Evolutionary conservation across 495 filamentous ascomycete species (phyloP).

Genomic region (Gamarada debralockiae): DNA sequence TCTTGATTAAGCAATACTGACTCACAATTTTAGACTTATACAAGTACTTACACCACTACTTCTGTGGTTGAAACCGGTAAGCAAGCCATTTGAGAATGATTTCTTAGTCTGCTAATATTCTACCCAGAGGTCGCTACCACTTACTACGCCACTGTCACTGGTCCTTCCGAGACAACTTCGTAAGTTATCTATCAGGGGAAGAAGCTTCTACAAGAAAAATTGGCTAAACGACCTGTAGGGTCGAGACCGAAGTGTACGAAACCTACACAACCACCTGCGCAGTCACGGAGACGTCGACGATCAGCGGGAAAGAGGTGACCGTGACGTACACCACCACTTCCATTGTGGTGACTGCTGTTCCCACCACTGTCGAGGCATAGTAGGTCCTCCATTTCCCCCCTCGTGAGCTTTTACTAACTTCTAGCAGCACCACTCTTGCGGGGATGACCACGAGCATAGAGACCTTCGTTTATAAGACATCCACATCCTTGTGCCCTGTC

Average conservation of each 20-base stretch:
- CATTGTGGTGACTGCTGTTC: conserved; percentile 7
- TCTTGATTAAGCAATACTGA: neutral
- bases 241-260: neutral
- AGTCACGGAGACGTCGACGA: conserved; percentile 8
- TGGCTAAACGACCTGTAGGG: neutral
- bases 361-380: conserved; percentile 9
- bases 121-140: neutral
- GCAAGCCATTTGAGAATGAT: neutral
- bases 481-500: conserved; percentile 9
- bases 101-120: neutral
- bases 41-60: neutral
- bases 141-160: neutral
- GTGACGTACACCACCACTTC: conserved; percentile 8
- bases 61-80: neutral
- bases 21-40: too few relatives aligned
- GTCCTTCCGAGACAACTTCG: neutral
- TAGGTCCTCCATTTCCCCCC: neutral
- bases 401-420: neutral
- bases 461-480: conserved; percentile 7
- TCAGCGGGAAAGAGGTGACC: neutral
- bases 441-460: conserved; percentile 1
- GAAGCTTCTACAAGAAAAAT: neutral
- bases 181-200: neutral
- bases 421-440: conserved; percentile 1
- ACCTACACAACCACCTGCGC: conserved; percentile 6